Evolutionary conservation across 2,329 filamentous ascomycete species (phyloP).

Genomic region (Lachnellula willkommii): DNA sequence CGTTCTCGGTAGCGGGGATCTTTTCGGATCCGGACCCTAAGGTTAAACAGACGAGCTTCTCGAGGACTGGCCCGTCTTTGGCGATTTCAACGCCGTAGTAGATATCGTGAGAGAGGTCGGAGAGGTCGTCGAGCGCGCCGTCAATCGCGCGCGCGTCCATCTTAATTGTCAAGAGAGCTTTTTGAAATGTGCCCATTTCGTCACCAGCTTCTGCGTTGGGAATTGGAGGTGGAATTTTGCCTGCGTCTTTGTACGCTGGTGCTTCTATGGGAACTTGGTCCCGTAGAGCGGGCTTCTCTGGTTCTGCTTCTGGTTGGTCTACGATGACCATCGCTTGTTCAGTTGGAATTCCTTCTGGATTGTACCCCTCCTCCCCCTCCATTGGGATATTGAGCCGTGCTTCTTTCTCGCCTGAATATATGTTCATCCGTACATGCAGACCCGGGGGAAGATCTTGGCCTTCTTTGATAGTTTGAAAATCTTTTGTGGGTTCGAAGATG

Average conservation of each 20-base stretch:
- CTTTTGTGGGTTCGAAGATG: constrained; percentile 56
- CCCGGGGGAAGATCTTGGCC: constrained; percentile 62
- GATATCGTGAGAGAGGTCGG: constrained; percentile 62
- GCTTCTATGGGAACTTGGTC: constrained; percentile 43
- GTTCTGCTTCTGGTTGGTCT: constrained; percentile 14
- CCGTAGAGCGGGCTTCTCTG: constrained; percentile 22
- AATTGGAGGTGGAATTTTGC: constrained; percentile 52
- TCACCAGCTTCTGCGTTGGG: constrained; percentile 23
- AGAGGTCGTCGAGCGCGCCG: constrained; percentile 46
- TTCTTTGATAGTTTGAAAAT: constrained; percentile 58
- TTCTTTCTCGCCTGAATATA: constrained; percentile 58
- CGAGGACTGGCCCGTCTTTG: constrained; percentile 48
- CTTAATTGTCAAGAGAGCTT: constrained; percentile 47
- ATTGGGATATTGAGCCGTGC: constrained; percentile 59
- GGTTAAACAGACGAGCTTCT: constrained; percentile 53
- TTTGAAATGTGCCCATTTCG: constrained; percentile 42
- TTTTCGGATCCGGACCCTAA: constrained; percentile 21
- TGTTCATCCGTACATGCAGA: constrained; percentile 61
- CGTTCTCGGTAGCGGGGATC: constrained; percentile 16
- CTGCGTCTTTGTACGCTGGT: constrained; percentile 52
- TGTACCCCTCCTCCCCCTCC: constrained; percentile 47
- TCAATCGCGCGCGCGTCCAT: constrained; percentile 32
- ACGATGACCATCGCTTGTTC: constrained; percentile 40
- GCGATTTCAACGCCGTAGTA: constrained; percentile 63
- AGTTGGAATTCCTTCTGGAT: constrained; percentile 43